Evolutionary conservation across 2,329 filamentous ascomycete genomes (phyloP), one percentile per base, ranked within the genome.

Genomic region (Ilyonectria destructans): DNA sequence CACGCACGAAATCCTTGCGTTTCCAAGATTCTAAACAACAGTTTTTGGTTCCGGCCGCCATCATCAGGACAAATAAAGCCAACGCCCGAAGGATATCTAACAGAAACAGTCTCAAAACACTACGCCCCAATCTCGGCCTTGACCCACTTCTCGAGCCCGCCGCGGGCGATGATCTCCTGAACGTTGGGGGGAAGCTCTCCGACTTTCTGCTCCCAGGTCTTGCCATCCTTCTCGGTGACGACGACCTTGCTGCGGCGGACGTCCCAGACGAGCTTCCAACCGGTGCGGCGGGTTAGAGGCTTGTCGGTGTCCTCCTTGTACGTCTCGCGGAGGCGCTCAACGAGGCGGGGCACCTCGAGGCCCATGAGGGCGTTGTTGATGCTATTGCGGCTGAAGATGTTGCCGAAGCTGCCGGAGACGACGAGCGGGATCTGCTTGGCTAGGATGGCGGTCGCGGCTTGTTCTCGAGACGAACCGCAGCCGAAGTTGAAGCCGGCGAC

Each of bases 401-500:
- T 96, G 62, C 92, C 90, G 75, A 97, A 95, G 81, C 91, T 95
- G 55, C 92, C 93, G 0, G 92, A 87, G 0, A 97, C 90, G 1
- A 97, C 93, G 2, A 97, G 88, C 0, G 92, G 92, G 66, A 97
- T 95, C 73, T 91, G 81, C 82, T 92, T 94, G 17, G 94, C 94
- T 1, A 97, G 85, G 62, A 97, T 92, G 0, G 95, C 92, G 0
- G 96, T 98, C 0, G 95, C 95, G 6, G 94, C 94, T 80, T 97
- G 23, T 80, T 98, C 95, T 62, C 95, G 85, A 1, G 91, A 94
- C 64, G 86, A 90, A 19, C 95, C 95, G 72, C 91, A 94, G 55
- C 96, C 96, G 77, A 98, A 97, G 84, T 97, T 97, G 85, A 91
- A 96, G 35, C 95, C 95, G 0, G 91, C 83, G 0, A 98, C 95